phyloP scores from a whole-genome alignment of 1,284 basidiomycete genomes.

The Ustilago cynodontis region DNA sequence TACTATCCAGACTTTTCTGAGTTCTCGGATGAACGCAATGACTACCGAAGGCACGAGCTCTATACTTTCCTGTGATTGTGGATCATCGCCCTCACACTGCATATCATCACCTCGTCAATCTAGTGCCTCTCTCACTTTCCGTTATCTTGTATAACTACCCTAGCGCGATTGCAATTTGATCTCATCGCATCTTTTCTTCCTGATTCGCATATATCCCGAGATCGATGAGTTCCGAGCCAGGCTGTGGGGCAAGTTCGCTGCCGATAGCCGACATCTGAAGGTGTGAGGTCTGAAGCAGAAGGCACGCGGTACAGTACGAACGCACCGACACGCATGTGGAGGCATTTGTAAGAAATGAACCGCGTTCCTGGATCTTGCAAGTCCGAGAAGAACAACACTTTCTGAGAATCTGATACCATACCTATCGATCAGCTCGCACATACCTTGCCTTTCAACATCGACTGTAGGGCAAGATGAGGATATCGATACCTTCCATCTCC shows the following conservation, averaged over 20 bases:
- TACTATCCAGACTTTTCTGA: conserved; percentile 80
- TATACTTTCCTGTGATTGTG: conserved; percentile 35
- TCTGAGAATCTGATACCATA: not conserved
- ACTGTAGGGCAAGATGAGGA: conserved; percentile 60
- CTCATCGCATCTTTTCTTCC: not conserved
- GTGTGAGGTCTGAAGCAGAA: not conserved
- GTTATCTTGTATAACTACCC: not conserved
- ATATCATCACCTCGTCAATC: not conserved
- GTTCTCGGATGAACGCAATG: conserved; percentile 62
- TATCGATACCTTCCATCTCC: conserved; percentile 67
- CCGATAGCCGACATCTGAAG: too few species aligned
- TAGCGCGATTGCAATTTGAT: not conserved
- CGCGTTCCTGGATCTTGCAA: not conserved
- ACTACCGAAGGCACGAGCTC: conserved; percentile 65
- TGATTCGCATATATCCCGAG: too few species aligned
- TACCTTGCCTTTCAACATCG: not conserved
- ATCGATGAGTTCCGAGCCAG: too few species aligned
- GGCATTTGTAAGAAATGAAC: conserved; percentile 4
- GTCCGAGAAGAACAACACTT: conserved; percentile 7
- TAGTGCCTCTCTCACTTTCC: not conserved
- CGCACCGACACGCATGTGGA: conserved; percentile 5
- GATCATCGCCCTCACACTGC: not conserved
- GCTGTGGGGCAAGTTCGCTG: not conserved
- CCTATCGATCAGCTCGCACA: not conserved
- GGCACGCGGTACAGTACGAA: not conserved